phyloP scores from a whole-genome alignment of 257 asterid genomes.

The Solanum acaule region DNA sequence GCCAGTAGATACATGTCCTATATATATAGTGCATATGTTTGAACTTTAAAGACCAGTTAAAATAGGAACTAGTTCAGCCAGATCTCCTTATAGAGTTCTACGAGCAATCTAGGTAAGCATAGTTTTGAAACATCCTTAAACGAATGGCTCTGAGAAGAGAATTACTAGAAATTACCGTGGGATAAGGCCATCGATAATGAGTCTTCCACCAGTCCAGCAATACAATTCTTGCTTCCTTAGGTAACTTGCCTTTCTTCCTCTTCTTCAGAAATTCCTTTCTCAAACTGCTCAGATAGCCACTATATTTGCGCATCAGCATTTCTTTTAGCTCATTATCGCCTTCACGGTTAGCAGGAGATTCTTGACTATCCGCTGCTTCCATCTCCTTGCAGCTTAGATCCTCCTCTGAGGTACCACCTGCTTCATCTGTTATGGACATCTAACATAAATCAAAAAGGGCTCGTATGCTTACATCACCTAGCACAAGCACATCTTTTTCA shows the following conservation, averaged over 20 bases:
- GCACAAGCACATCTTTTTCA: neutral
- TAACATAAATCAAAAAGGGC: neutral
- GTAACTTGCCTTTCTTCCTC: constrained; percentile 61
- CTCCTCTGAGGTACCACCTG: constrained; percentile 34
- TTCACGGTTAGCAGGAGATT: constrained; percentile 8
- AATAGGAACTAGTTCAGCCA: neutral
- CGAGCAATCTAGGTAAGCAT: neutral
- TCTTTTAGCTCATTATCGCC: constrained; percentile 43
- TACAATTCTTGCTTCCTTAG: constrained; percentile 47
- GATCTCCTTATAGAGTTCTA: neutral
- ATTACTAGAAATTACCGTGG: constrained; percentile 49
- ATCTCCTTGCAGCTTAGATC: constrained; percentile 27
- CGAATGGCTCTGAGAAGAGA: neutral
- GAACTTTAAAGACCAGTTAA: neutral
- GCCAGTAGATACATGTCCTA: neutral
- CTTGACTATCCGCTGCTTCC: constrained; percentile 24
- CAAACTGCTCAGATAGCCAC: constrained; percentile 60
- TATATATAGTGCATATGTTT: neutral
- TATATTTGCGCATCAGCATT: constrained; percentile 65
- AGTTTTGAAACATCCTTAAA: neutral
- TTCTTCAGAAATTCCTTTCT: constrained; percentile 63
- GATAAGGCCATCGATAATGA: constrained; percentile 88
- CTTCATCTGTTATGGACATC: constrained; percentile 29
- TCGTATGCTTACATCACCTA: neutral
- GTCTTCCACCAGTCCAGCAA: constrained; percentile 82